phyloP scores from a whole-genome alignment of 1,284 basidiomycete genomes.

The Marasmius sp. region DNA sequence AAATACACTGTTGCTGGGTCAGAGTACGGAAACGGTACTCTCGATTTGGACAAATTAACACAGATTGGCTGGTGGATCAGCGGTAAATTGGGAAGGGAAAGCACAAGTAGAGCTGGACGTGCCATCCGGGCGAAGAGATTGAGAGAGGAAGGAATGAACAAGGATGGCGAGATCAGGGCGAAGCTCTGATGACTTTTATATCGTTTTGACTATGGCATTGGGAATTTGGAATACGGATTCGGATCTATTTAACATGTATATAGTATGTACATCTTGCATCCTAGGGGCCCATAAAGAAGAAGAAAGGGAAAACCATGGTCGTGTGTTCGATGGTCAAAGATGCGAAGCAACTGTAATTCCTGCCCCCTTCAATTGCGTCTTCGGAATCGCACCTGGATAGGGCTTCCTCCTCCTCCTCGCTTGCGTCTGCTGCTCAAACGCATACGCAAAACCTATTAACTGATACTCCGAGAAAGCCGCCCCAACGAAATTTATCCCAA shows the following conservation, averaged over 20 bases:
- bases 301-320: background rate
- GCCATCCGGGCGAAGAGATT: slow-evolving; percentile 65
- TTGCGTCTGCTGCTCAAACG: slow-evolving; percentile 55
- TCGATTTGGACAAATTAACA: slow-evolving; percentile 68
- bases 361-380: slow-evolving; percentile 48
- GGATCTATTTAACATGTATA: too few species aligned
- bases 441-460: slow-evolving; percentile 48
- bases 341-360: slow-evolving; percentile 17
- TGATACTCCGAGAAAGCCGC: slow-evolving; percentile 51
- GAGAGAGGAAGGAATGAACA: slow-evolving; percentile 27
- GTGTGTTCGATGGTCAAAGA: background rate
- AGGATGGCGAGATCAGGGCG: slow-evolving; percentile 10
- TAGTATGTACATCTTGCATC: too few species aligned
- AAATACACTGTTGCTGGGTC: slow-evolving; percentile 64
- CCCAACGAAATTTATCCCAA: slow-evolving; percentile 51
- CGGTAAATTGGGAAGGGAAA: slow-evolving; percentile 62
- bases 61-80: slow-evolving; percentile 85
- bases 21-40: slow-evolving; percentile 27
- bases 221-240: too few species aligned
- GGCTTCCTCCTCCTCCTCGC: slow-evolving; percentile 41
- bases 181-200: background rate
- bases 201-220: background rate
- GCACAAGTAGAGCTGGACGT: slow-evolving; percentile 78
- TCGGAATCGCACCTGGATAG: slow-evolving; percentile 45
- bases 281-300: too few species aligned